Evolutionary conservation across 345 rosid species (phyloP).

Genomic region (Salix caprea): DNA sequence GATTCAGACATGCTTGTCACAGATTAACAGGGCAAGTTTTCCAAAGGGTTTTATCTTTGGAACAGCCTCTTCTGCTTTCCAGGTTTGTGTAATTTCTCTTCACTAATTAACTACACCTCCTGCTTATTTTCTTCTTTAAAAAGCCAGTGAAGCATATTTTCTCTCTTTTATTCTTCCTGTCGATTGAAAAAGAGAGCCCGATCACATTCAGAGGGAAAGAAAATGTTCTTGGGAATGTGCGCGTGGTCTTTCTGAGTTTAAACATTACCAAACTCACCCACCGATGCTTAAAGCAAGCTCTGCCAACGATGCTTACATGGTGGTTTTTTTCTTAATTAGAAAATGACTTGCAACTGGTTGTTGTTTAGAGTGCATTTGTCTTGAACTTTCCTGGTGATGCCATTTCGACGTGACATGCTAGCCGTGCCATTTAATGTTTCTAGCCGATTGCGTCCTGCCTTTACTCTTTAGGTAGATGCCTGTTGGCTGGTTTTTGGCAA

Average conservation of each 20-base stretch:
- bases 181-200: neutral
- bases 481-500: too few species aligned
- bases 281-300: too few species aligned
- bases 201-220: neutral
- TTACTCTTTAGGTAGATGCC: too few species aligned
- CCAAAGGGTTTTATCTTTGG: conserved; percentile 62
- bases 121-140: neutral
- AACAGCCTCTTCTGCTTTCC: conserved; percentile 73
- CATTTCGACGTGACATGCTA: neutral
- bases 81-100: conserved; percentile 28
- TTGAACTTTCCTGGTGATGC: neutral
- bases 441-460: neutral
- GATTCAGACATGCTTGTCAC: conserved; percentile 5
- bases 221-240: neutral
- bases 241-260: neutral
- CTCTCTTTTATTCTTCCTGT: neutral
- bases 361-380: too few species aligned
- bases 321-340: neutral
- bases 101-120: neutral
- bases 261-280: neutral
- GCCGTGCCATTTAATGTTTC: neutral
- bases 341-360: neutral
- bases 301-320: neutral
- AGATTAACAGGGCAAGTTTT: conserved; percentile 42
- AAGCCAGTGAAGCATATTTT: neutral